A percentile compares a stretch with the other conserved stretches of the same genome.
Evolutionary conservation across 2,329 filamentous ascomycete genomes (phyloP).

Genomic region (Xylaria digitata): DNA sequence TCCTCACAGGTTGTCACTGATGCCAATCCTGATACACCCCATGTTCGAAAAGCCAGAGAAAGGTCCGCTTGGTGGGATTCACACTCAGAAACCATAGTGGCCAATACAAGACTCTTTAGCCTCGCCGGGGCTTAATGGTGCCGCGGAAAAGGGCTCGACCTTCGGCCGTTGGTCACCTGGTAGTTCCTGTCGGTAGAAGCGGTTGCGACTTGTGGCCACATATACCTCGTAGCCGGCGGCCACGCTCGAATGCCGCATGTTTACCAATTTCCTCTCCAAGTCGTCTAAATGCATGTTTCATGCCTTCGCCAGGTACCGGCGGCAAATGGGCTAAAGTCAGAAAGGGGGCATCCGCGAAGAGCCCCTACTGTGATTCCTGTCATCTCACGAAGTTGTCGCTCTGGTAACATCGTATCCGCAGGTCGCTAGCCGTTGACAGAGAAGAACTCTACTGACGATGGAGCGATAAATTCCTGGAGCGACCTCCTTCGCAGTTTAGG

Average conservation of each 20-base stretch:
- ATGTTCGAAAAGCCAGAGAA: constrained; percentile 14
- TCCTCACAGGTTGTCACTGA: no score
- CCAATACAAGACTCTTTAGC: neutral
- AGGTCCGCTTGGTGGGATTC: constrained; percentile 5
- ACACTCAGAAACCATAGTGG: constrained; percentile 10
- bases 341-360: no score
- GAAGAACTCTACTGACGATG: no score
- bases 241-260: neutral
- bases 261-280: constrained; percentile 10
- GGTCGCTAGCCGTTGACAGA: no score
- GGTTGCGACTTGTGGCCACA: neutral
- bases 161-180: neutral
- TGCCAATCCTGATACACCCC: constrained; percentile 3
- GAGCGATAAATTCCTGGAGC: no score
- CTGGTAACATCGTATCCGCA: no score
- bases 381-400: no score
- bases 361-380: no score
- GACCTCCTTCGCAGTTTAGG: no score
- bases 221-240: neutral
- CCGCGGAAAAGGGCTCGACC: neutral
- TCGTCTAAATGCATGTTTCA: constrained; percentile 3
- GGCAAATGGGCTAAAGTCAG: no score
- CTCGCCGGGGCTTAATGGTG: neutral
- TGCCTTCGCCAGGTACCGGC: no score
- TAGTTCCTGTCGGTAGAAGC: neutral